A percentile compares a stretch with the other conserved stretches of the same genome.
phyloP scores from a whole-genome alignment of 1,284 basidiomycete genomes.

The Coriolopsis trogii region DNA sequence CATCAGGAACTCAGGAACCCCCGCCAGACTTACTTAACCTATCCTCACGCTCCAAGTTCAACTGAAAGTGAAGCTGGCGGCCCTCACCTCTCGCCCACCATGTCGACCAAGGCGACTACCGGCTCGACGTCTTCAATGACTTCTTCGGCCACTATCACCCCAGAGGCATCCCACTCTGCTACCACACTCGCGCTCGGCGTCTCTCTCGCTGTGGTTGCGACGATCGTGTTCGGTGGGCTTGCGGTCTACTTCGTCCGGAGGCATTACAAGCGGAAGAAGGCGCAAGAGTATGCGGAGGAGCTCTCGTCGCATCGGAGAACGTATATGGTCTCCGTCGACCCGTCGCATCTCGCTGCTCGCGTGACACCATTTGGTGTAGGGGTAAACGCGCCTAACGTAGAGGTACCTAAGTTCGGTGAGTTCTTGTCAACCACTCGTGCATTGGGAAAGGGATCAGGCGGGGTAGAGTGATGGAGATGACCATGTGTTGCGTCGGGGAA shows the following conservation, averaged over 20 bases:
- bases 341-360: conserved; percentile 27
- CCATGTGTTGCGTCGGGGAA: too few relatives aligned
- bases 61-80: conserved; percentile 3
- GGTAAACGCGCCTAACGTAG: conserved; percentile 19
- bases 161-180: conserved; percentile 15
- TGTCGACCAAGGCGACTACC: conserved; percentile 13
- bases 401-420: conserved; percentile 30
- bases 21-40: neutral
- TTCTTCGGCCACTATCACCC: conserved; percentile 2
- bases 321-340: conserved; percentile 26
- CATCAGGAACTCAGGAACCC: neutral
- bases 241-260: conserved; percentile 23
- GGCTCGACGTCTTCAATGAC: neutral
- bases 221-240: conserved; percentile 23
- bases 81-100: conserved; percentile 7
- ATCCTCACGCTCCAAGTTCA: neutral
- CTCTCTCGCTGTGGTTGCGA: conserved; percentile 23
- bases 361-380: conserved; percentile 30
- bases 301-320: conserved; percentile 21
- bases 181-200: conserved; percentile 26
- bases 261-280: conserved; percentile 6
- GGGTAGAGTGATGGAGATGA: too few relatives aligned
- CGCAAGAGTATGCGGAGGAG: conserved; percentile 11
- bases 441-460: too few relatives aligned
- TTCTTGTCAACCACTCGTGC: neutral